phyloP scores from a whole-genome alignment of 805 yeast species.

The Zygoascus biomembranicola region DNA sequence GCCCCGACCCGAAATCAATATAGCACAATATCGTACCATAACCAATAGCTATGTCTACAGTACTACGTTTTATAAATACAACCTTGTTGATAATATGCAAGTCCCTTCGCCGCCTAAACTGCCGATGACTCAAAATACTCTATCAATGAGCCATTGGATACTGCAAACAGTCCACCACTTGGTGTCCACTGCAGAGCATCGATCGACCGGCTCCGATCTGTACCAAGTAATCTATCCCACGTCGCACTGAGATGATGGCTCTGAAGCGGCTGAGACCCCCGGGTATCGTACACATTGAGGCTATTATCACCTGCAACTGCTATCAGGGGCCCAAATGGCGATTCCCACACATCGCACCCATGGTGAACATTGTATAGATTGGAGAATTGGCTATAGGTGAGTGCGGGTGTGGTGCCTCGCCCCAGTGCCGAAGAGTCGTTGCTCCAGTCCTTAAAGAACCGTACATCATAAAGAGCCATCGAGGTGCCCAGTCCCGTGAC shows the following conservation, averaged over 20 bases:
- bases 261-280: background rate
- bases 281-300: constrained; percentile 1
- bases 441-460: constrained; percentile 1
- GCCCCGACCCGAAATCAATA: no score
- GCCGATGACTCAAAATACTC: background rate
- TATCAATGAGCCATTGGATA: background rate
- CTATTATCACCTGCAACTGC: constrained; percentile 11
- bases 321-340: constrained; percentile 4
- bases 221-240: background rate
- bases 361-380: constrained; percentile 6
- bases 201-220: background rate
- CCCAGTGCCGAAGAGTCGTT: background rate
- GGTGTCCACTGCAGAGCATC: background rate
- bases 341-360: constrained; percentile 9
- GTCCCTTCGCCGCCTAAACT: no score
- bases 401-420: background rate
- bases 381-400: constrained; percentile 4
- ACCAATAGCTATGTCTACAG: no score
- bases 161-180: background rate
- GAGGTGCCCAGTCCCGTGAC: constrained; percentile 19
- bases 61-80: no score
- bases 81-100: no score
- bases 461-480: constrained; percentile 11
- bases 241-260: background rate
- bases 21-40: no score